Evolutionary conservation across 306 rosid genomes (phyloP).

Genomic region (Medicago truncatula): MtrunA17r5.0-ANR NC_053049.1:40392001-40392500

Average conservation of each 20-base stretch:
- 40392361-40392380: conserved; percentile 6
- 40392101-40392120: conserved; percentile 53
- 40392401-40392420: conserved; percentile 10
- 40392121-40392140: conserved; percentile 53
- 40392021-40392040: conserved; percentile 63
- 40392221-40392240: conserved; percentile 35
- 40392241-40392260: conserved; percentile 60
- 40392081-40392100: conserved; percentile 53
- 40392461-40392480: conserved; percentile 45
- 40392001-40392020: conserved; percentile 64
- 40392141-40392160: conserved; percentile 51
- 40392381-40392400: conserved; percentile 9
- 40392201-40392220: conserved; percentile 50
- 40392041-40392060: conserved; percentile 66
- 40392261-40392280: conserved; percentile 41
- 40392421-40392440: conserved; percentile 1
- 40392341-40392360: conserved; percentile 21
- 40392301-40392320: conserved; percentile 8
- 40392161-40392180: conserved; percentile 44
- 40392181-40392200: conserved; percentile 36
- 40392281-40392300: background rate
- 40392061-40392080: conserved; percentile 63
- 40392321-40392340: background rate
- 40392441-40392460: conserved; percentile 47
- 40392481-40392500: background rate